A percentile compares a stretch with the other conserved stretches of the same genome.
phyloP scores from a whole-genome alignment of 225 moss, liverwort and hornwort genomes.

The Pseudisothecium myosuroides region DNA sequence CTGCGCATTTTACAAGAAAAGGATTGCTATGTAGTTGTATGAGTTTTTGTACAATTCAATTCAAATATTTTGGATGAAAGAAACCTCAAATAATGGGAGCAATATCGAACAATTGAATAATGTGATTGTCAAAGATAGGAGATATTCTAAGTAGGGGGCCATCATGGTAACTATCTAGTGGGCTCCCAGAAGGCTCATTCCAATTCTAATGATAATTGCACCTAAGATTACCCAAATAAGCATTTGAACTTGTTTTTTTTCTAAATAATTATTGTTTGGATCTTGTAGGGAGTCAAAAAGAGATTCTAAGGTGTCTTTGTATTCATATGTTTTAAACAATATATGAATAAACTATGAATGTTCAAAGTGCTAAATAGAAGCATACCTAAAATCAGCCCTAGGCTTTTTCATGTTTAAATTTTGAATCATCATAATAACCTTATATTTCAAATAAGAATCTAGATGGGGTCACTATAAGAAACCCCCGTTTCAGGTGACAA shows the following conservation, averaged over 20 bases:
- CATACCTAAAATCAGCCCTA: neutral
- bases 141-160: neutral
- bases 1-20: neutral
- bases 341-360: neutral
- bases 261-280: neutral
- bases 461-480: no score
- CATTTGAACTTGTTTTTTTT: neutral
- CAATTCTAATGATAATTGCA: neutral
- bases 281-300: neutral
- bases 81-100: neutral
- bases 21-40: neutral
- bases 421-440: neutral
- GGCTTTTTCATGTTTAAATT: neutral
- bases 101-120: neutral
- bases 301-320: no score
- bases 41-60: neutral
- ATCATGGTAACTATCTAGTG: accelerated
- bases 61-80: neutral
- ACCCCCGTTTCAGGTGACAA: no score
- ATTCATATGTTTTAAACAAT: neutral
- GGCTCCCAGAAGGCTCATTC: neutral
- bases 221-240: neutral
- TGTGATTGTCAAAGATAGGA: neutral
- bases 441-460: neutral
- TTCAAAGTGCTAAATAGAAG: neutral